A percentile compares a stretch with the other conserved stretches of the same genome.
Conservation (phyloP, 2,329 filamentous ascomycete species). For the Chalaropsis ovoidea region DNA sequence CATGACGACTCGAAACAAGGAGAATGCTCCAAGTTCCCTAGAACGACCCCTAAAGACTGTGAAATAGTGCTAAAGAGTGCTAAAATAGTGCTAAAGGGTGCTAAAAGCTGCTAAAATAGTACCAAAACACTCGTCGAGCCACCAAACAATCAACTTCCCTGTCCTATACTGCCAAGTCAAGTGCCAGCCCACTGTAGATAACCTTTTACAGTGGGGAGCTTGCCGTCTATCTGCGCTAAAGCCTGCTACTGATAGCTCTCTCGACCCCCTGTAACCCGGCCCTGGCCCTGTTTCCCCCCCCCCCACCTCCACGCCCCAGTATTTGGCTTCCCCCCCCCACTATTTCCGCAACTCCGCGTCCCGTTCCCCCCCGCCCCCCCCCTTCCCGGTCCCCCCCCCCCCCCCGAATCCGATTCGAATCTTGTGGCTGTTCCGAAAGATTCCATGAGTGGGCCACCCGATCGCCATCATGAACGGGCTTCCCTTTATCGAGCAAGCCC, state of each 20-base stretch:
- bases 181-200: background rate
- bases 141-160: background rate
- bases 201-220: conserved; percentile 9
- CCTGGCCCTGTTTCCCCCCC: background rate
- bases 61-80: background rate
- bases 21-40: background rate
- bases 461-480: background rate
- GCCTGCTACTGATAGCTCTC: background rate
- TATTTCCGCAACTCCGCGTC: background rate
- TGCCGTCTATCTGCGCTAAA: background rate
- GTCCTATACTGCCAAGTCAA: background rate
- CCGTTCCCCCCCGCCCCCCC: background rate
- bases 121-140: background rate
- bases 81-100: background rate
- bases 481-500: background rate
- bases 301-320: background rate
- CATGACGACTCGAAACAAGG: conserved; percentile 11
- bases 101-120: background rate
- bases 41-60: background rate
- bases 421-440: background rate
- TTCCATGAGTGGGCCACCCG: background rate
- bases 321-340: background rate
- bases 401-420: background rate
- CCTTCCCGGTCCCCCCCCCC: background rate
- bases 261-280: background rate